These are phyloP conservation scores for Corymbia maculata DNA, from an alignment of 345 rosid genomes.

Conservation along the genomic window DNA sequence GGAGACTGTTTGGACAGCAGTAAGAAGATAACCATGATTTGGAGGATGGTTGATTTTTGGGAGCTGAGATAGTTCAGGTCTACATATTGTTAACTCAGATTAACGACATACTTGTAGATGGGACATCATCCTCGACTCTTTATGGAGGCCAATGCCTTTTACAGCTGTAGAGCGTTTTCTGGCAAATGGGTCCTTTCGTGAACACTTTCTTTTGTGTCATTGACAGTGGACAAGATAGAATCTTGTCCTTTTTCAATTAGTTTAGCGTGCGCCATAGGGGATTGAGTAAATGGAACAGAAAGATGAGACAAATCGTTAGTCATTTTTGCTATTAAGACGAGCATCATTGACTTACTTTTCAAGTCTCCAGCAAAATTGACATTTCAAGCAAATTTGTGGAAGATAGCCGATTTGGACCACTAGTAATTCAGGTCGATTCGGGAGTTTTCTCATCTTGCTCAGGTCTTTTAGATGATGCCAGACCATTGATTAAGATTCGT, in stretches of 20 bases:
- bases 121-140: neutral
- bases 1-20: neutral
- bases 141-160: neutral
- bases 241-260: neutral
- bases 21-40: neutral
- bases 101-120: neutral
- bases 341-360: neutral
- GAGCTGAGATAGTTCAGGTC: neutral
- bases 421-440: neutral
- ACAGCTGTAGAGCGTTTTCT: neutral
- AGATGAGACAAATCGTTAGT: no score
- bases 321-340: no score
- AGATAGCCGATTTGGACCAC: neutral
- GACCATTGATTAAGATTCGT: neutral
- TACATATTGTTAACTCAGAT: neutral
- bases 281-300: no score
- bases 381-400: neutral
- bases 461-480: neutral
- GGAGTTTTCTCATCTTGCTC: neutral
- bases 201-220: neutral
- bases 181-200: neutral
- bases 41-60: neutral
- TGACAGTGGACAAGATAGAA: accelerated
- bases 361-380: neutral
- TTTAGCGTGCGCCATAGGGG: neutral